Evolutionary conservation across 805 yeast species (phyloP).

Genomic region (Suhomyces prunicola): DNA sequence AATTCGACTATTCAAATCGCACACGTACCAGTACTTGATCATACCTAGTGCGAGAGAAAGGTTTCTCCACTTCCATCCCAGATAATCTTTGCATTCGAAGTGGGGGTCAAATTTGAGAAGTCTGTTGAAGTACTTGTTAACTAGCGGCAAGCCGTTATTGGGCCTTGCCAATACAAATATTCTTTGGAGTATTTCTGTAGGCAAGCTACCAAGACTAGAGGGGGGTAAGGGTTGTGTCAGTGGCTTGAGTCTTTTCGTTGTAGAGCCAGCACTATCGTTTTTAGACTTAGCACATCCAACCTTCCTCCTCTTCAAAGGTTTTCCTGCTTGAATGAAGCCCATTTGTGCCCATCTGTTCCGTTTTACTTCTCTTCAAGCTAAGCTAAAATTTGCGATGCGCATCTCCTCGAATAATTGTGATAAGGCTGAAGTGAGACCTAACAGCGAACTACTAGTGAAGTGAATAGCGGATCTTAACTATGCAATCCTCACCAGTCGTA

Average conservation of each 20-base stretch:
- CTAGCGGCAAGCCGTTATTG: slow-evolving; percentile 31
- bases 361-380: background rate
- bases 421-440: background rate
- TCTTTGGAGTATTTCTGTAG: slow-evolving; percentile 39
- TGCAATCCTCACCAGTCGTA: background rate
- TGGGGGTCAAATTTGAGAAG: slow-evolving; percentile 18
- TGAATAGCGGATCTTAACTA: background rate
- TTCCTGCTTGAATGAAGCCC: slow-evolving; percentile 28
- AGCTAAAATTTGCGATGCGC: background rate
- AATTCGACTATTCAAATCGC: slow-evolving; percentile 18
- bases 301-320: slow-evolving; percentile 13
- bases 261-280: background rate
- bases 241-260: background rate
- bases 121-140: slow-evolving; percentile 27
- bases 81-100: background rate
- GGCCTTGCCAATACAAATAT: slow-evolving; percentile 39
- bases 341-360: slow-evolving; percentile 7
- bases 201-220: slow-evolving; percentile 31
- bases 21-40: slow-evolving; percentile 18
- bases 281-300: background rate
- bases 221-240: background rate
- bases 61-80: slow-evolving; percentile 14
- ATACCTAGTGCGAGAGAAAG: slow-evolving; percentile 18
- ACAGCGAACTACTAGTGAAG: background rate
- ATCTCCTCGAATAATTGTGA: background rate